Percentiles rank a stretch among this genome's conserved stretches.
Conservation (phyloP, 108 stramenopile genomes). For the Discostella stelligeroides region DNA sequence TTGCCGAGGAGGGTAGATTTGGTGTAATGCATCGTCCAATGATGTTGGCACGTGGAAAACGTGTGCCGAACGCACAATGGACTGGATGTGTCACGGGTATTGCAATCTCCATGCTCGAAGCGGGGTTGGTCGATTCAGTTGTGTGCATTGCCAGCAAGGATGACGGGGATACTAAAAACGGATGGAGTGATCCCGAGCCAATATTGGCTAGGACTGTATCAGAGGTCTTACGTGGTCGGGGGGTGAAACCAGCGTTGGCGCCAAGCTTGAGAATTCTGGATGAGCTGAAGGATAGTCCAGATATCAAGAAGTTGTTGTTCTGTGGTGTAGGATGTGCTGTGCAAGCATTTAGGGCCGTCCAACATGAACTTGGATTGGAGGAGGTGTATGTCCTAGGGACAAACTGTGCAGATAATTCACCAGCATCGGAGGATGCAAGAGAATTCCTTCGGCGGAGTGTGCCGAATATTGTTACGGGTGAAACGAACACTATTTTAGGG, state of each 20-base stretch:
- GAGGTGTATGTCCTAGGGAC: slow-evolving; percentile 83
- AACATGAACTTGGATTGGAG: slow-evolving; percentile 60
- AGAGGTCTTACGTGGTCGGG: slow-evolving; percentile 69
- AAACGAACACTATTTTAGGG: slow-evolving; percentile 32
- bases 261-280: slow-evolving; percentile 76
- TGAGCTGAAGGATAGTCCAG: slow-evolving; percentile 57
- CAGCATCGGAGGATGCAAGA: slow-evolving; percentile 75
- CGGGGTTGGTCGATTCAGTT: slow-evolving; percentile 72
- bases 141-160: slow-evolving; percentile 67
- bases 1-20: slow-evolving; percentile 72
- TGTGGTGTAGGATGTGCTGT: slow-evolving; percentile 87
- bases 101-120: slow-evolving; percentile 69
- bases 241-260: slow-evolving; percentile 81
- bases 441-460: slow-evolving; percentile 66
- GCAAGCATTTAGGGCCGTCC: slow-evolving; percentile 80
- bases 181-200: slow-evolving; percentile 66
- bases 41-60: slow-evolving; percentile 59
- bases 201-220: slow-evolving; percentile 67
- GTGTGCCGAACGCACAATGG: slow-evolving; percentile 69
- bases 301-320: slow-evolving; percentile 70
- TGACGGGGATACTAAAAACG: slow-evolving; percentile 12
- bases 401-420: slow-evolving; percentile 82
- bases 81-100: slow-evolving; percentile 79
- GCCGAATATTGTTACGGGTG: slow-evolving; percentile 3
- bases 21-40: slow-evolving; percentile 74